These are phyloP conservation scores for Platismatia glauca DNA, from an alignment of 495 filamentous ascomycete genomes.

Conservation along the genomic window DNA sequence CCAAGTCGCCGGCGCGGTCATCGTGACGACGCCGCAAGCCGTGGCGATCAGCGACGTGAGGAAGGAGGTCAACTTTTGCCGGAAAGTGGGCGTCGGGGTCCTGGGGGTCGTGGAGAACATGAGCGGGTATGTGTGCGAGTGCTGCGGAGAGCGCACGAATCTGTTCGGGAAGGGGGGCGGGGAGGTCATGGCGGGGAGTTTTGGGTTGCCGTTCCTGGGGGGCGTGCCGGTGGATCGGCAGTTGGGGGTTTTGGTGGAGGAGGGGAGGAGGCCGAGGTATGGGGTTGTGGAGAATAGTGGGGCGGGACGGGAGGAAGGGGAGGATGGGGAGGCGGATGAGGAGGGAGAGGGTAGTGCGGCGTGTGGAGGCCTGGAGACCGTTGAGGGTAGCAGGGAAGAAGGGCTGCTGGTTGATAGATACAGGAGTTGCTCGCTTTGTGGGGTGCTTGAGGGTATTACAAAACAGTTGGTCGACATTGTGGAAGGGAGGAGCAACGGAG, in stretches of 20 bases:
- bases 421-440: conserved; percentile 62
- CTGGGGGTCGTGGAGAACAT: conserved; percentile 96
- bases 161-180: conserved; percentile 87
- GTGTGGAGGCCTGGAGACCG: not conserved
- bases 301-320: conserved; percentile 27
- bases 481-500: conserved; percentile 5
- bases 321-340: conserved; percentile 38
- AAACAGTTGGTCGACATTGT: conserved; percentile 24
- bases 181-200: conserved; percentile 79
- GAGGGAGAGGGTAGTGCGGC: conserved; percentile 36
- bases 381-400: conserved; percentile 35
- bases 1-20: conserved; percentile 65
- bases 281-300: conserved; percentile 30
- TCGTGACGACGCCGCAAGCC: conserved; percentile 94
- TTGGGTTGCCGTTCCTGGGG: conserved; percentile 74
- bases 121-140: conserved; percentile 92
- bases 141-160: conserved; percentile 88
- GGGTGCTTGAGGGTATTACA: conserved; percentile 63
- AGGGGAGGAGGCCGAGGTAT: conserved; percentile 39
- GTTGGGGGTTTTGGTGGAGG: conserved; percentile 59
- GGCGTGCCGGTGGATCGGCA: conserved; percentile 79
- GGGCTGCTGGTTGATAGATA: conserved; percentile 69
- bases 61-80: conserved; percentile 95
- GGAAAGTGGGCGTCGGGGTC: conserved; percentile 70
- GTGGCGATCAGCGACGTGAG: conserved; percentile 86